Conservation (phyloP, 2,329 filamentous ascomycete genomes). For the Pseudogymnoascus sp. region DNA sequence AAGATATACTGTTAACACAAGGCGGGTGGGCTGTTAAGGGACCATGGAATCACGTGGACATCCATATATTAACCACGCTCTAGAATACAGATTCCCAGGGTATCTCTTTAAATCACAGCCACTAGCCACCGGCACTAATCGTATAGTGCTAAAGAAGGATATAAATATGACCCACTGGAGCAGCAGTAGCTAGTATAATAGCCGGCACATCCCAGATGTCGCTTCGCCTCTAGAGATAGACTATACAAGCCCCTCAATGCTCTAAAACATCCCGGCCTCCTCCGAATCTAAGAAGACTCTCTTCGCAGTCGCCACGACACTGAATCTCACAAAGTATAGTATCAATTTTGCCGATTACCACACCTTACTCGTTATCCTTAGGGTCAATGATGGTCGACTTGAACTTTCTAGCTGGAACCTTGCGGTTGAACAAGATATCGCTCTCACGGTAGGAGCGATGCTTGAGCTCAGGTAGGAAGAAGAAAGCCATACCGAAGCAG, state of each 20-base stretch:
- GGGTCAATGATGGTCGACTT: slow-evolving; percentile 49
- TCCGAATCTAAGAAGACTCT: neutral
- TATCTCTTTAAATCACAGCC: neutral
- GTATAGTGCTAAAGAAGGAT: neutral
- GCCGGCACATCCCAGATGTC: neutral
- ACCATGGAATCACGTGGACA: neutral
- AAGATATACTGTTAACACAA: neutral
- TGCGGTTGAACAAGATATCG: slow-evolving; percentile 36
- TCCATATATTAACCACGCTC: neutral
- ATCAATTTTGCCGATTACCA: neutral
- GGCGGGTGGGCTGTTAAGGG: neutral
- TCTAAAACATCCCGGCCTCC: neutral
- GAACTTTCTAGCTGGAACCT: slow-evolving; percentile 29
- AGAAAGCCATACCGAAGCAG: slow-evolving; percentile 44
- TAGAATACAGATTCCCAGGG: neutral
- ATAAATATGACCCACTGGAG: neutral
- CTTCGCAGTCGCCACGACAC: neutral
- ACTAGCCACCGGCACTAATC: neutral
- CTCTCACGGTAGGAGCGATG: slow-evolving; percentile 39
- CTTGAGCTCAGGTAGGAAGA: slow-evolving; percentile 50
- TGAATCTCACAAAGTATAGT: neutral
- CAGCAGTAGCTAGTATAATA: neutral
- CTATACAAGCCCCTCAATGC: neutral
- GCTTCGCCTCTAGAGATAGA: neutral
- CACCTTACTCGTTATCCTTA: slow-evolving; percentile 51